Base-by-base conservation (phyloP, 2,329 filamentous ascomycete genomes). In the Exophiala lecanii-corni region DNA sequence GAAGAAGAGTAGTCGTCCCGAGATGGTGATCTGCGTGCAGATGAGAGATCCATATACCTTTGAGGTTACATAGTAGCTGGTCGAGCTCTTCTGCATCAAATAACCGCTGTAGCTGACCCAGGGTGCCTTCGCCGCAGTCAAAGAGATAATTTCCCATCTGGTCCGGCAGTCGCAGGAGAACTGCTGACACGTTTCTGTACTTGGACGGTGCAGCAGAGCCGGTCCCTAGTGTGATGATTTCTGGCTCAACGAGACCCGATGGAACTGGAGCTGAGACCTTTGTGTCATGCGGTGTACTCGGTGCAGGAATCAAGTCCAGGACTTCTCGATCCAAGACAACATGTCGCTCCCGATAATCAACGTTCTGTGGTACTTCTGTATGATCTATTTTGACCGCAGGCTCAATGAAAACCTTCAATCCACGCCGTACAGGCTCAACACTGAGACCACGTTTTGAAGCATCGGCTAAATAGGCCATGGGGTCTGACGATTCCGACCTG, bases 1-100 rank as follows among this genome's bases (percentile, higher is more conserved):
- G 35, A 58, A 97, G 79, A n/a, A 97, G 70, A 4, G 81, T 78
- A n/a, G 79, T 74, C 1, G 81, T 86, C 19, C 92, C 92, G 15
- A 98, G 76, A 60, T 97, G 92, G 65, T 98, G 92, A 66, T 98
- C 92, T 3, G 92, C 92, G 64, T 98, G 92, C 50, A 94, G 72
- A 67, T 98, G 92, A 63, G 87, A 94, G 65, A 98, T 92, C 80
- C 88, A 94, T 50, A 98, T 82, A 54, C 81, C 78, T 41, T 82
- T 83, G 32, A 98, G 72, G 50, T 94, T 81, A 46, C 72, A 75
- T n/a, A 98, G 70, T 9, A 95, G 73, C n/a, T 81, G 72, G 19
- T 71, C 70, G 3, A 91, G 69, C 51, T 86, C 76, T 3, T 79
- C 72, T 0, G 73, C 68, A 4, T 76, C 73, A 57, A 85, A 91